Evolutionary conservation across 345 rosid genomes (phyloP).

Genomic region (Combretum micranthum): DNA sequence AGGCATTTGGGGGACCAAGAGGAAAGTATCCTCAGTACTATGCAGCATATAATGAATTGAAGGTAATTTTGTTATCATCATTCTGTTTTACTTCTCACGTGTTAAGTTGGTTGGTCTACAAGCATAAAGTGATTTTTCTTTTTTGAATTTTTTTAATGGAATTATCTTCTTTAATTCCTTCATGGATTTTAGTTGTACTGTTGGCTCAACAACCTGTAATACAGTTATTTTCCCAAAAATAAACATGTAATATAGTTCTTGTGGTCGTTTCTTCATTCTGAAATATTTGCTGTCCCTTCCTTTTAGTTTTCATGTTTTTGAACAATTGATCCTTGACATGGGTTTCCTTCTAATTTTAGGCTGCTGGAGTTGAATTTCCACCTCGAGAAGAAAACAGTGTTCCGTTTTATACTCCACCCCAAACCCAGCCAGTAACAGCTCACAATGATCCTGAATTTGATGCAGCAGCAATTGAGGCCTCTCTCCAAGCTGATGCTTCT

Average conservation of each 20-base stretch:
- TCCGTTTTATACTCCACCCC: slow-evolving; percentile 94
- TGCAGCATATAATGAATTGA: slow-evolving; percentile 81
- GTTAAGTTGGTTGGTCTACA: neutral
- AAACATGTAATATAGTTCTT: too few relatives aligned
- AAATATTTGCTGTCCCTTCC: too few relatives aligned
- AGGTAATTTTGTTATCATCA: slow-evolving; percentile 31
- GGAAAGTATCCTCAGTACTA: slow-evolving; percentile 86
- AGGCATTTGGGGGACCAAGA: slow-evolving; percentile 73
- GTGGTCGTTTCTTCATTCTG: too few relatives aligned
- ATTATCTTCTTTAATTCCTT: neutral
- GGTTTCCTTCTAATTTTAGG: slow-evolving; percentile 23
- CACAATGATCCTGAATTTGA: slow-evolving; percentile 53
- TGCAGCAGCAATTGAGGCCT: slow-evolving; percentile 90
- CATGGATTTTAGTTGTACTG: neutral
- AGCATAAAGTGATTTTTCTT: neutral
- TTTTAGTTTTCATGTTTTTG: too few relatives aligned
- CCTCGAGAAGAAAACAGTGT: slow-evolving; percentile 77
- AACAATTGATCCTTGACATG: too few relatives aligned
- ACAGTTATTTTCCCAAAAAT: too few relatives aligned
- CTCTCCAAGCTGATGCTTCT: slow-evolving; percentile 78
- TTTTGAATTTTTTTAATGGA: neutral
- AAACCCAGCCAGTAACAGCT: slow-evolving; percentile 63
- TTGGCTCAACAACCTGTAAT: too few relatives aligned
- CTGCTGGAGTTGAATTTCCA: slow-evolving; percentile 87
- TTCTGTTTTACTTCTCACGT: slow-evolving; percentile 2